Base-by-base conservation (phyloP, 140 eudicot species). In the Erigeron philadelphicus region DNA sequence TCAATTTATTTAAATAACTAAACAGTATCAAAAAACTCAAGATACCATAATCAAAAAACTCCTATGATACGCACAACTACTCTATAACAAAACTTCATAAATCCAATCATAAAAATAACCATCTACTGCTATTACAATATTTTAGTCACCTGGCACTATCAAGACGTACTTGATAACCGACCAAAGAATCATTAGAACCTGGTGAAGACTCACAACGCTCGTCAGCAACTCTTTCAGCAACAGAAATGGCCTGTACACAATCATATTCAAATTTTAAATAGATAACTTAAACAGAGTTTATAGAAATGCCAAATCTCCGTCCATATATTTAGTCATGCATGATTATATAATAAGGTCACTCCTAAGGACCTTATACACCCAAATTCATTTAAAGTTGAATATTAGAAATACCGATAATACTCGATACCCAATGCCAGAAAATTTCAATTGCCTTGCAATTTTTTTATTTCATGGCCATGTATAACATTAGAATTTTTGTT, bases 151-250 rank as follows among this genome's bases (percentile, higher is more conserved):
- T 86, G 56, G 98, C 98, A 83, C 96, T 93, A 79, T 93, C 98
- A 69, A 93, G 88, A 62, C 96, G 98, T 67, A 93, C 98, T 85
- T 93, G 98, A 82, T 93, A 93, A 79, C 98, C 98, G 81, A 93
- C 96, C 83, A 93, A 80, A 73, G 98, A 93, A 81, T 86, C 94
- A 76, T 78, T 76, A 71, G 95, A 83, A 72, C 98, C 98, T 6
- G 98, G 98, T 58, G 84, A 81, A 21, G 98, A 81, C 71, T 93
- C 98, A 75, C 96, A 88, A 61, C 98, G 84, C 84, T 93, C 98
- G 66, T 86, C 95, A 58, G 98, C 90, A 75, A 93, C 98, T 77
- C 98, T 80, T 81, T 93, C 96, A 78, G 96, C 98, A 65, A 93
- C 98, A 81, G 98, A 93, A 70, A 87, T 82, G 49, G 98, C 98